Percentiles rank a stretch among this genome's conserved stretches.
phyloP scores from a whole-genome alignment of 305 asterid species.

The Solanum hybrid region DNA sequence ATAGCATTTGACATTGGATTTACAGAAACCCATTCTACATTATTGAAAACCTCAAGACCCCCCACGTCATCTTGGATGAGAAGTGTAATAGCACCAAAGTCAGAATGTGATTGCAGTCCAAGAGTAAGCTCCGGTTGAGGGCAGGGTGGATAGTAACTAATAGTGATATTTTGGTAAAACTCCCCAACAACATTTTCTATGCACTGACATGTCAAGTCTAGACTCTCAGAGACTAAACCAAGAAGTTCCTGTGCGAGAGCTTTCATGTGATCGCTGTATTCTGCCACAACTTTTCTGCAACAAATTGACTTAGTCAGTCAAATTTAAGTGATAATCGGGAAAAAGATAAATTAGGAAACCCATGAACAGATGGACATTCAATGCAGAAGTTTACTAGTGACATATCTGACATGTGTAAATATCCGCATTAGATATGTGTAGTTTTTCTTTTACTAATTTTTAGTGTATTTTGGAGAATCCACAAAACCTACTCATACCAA shows the following conservation, averaged over 20 bases:
- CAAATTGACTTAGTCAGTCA: constrained; percentile 7
- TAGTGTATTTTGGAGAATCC: constrained; percentile 1
- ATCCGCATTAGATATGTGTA: neutral
- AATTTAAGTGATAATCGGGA: neutral
- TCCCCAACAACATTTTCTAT: constrained; percentile 64
- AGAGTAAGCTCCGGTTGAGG: constrained; percentile 95
- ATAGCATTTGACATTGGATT: constrained; percentile 56
- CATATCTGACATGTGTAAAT: neutral
- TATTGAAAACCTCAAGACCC: constrained; percentile 78
- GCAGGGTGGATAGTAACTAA: constrained; percentile 87
- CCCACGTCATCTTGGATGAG: constrained; percentile 92
- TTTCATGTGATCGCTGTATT: constrained; percentile 57
- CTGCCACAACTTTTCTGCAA: constrained; percentile 51
- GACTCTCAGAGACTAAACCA: constrained; percentile 59
- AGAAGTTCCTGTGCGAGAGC: constrained; percentile 55
- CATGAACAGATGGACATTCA: neutral
- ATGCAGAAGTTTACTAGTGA: neutral
- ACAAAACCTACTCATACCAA: neutral
- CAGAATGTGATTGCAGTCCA: constrained; percentile 91
- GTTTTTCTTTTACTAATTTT: neutral
- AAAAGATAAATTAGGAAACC: neutral
- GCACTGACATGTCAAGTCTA: constrained; percentile 46
- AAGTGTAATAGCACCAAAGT: constrained; percentile 73
- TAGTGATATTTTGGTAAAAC: constrained; percentile 73
- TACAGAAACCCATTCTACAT: constrained; percentile 66